Evolutionary conservation across 306 rosid species (phyloP).

Genomic region (Phaseolus lunatus): DNA sequence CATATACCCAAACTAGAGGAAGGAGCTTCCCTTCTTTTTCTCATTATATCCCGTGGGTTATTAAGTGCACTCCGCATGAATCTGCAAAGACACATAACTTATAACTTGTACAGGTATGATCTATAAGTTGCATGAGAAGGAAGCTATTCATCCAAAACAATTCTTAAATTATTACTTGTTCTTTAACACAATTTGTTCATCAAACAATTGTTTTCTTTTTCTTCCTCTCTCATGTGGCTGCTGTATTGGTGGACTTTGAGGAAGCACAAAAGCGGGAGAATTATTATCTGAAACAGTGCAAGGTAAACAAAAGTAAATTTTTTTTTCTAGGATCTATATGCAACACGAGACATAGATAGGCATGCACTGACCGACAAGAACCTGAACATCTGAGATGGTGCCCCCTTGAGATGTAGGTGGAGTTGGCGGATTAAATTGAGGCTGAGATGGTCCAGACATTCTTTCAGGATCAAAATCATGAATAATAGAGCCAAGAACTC

Average conservation of each 20-base stretch:
- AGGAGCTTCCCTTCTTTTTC: slow-evolving; percentile 61
- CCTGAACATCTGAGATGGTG: slow-evolving; percentile 38
- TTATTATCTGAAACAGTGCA: slow-evolving; percentile 45
- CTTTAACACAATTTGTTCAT: slow-evolving; percentile 70
- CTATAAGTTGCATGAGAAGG: slow-evolving; percentile 34
- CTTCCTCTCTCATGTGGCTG: slow-evolving; percentile 66
- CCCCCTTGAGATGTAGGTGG: slow-evolving; percentile 58
- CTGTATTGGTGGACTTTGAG: slow-evolving; percentile 59
- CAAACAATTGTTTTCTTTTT: slow-evolving; percentile 77
- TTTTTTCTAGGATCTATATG: slow-evolving; percentile 21
- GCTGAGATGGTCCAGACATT: slow-evolving; percentile 44
- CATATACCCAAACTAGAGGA: slow-evolving; percentile 61
- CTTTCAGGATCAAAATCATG: slow-evolving; percentile 48
- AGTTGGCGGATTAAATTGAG: slow-evolving; percentile 50
- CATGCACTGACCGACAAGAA: slow-evolving; percentile 51
- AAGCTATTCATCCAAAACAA: slow-evolving; percentile 34
- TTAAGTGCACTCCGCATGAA: slow-evolving; percentile 66
- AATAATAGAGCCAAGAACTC: slow-evolving; percentile 31
- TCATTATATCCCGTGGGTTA: slow-evolving; percentile 56
- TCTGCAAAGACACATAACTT: slow-evolving; percentile 53
- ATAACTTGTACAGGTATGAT: slow-evolving; percentile 1
- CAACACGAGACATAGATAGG: not conserved
- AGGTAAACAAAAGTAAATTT: slow-evolving; percentile 17
- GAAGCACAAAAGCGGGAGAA: slow-evolving; percentile 44
- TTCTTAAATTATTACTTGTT: slow-evolving; percentile 62